Conservation (phyloP, 495 filamentous ascomycete species). For the Podospora conica region DNA sequence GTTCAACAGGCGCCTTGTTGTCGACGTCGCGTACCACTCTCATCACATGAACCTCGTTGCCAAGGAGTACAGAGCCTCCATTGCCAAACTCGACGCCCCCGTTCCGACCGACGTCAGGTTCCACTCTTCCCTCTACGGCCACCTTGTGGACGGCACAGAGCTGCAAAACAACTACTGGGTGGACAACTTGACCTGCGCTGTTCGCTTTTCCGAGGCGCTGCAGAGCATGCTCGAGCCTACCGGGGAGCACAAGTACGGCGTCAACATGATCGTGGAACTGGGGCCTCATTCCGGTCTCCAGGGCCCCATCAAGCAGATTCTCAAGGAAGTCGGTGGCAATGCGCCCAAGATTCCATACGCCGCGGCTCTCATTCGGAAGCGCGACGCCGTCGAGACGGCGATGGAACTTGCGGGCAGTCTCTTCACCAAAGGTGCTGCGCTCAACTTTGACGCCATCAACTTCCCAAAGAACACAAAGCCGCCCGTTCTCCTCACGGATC, state of each 20-base stretch:
- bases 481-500: conserved; percentile 33
- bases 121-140: conserved; percentile 33
- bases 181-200: conserved; percentile 36
- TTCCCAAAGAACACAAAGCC: conserved; percentile 31
- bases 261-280: conserved; percentile 51
- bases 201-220: conserved; percentile 37
- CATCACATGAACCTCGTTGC: conserved; percentile 52
- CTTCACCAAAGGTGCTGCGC: conserved; percentile 39
- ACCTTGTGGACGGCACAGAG: conserved; percentile 26
- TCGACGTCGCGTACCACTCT: conserved; percentile 61
- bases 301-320: conserved; percentile 50
- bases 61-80: conserved; percentile 33
- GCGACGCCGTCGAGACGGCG: conserved; percentile 39
- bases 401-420: conserved; percentile 41
- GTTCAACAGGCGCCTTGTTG: conserved; percentile 49
- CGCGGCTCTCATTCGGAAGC: conserved; percentile 29
- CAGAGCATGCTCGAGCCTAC: conserved; percentile 31
- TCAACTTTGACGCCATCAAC: conserved; percentile 38
- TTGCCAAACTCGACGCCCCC: conserved; percentile 27
- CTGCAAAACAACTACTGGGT: conserved; percentile 43
- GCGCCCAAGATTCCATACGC: conserved; percentile 31
- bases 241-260: conserved; percentile 30
- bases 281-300: conserved; percentile 58
- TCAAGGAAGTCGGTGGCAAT: conserved; percentile 35
- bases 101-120: conserved; percentile 33